phyloP scores from a whole-genome alignment of 1,139 yeast genomes.

The Scheffersomyces insectosa region DNA sequence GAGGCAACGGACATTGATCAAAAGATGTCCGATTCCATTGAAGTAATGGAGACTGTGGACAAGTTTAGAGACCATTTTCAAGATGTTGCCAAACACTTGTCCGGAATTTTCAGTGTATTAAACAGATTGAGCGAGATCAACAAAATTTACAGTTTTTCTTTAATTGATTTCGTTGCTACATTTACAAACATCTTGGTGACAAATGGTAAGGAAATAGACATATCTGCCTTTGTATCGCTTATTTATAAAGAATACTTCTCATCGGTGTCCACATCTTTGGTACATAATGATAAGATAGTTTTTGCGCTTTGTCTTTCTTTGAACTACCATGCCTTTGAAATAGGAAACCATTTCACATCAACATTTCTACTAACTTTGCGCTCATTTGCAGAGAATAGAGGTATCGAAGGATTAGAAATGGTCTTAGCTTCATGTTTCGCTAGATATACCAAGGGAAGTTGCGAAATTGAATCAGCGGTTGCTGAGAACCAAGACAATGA shows the following conservation, averaged over 20 bases:
- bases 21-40: slow-evolving; percentile 56
- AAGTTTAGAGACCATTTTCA: slow-evolving; percentile 45
- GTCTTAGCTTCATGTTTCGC: slow-evolving; percentile 11
- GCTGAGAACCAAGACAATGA: slow-evolving; percentile 19
- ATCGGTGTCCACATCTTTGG: slow-evolving; percentile 49
- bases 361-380: slow-evolving; percentile 13
- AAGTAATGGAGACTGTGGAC: slow-evolving; percentile 56
- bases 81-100: slow-evolving; percentile 57
- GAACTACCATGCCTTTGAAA: slow-evolving; percentile 24
- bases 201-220: slow-evolving; percentile 14
- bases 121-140: slow-evolving; percentile 43
- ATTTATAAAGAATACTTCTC: slow-evolving; percentile 52
- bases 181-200: slow-evolving; percentile 38
- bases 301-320: slow-evolving; percentile 44
- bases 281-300: slow-evolving; percentile 46
- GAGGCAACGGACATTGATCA: slow-evolving; percentile 58
- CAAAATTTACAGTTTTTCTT: slow-evolving; percentile 59
- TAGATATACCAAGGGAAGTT: slow-evolving; percentile 6
- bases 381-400: not conserved
- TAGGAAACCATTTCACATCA: slow-evolving; percentile 23
- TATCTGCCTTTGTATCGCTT: slow-evolving; percentile 25
- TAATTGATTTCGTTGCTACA: slow-evolving; percentile 45
- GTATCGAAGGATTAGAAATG: slow-evolving; percentile 1
- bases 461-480: slow-evolving; percentile 6
- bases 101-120: slow-evolving; percentile 49